Base-by-base conservation (phyloP, 768 basidiomycete species). In the Russula dissimulans region DNA sequence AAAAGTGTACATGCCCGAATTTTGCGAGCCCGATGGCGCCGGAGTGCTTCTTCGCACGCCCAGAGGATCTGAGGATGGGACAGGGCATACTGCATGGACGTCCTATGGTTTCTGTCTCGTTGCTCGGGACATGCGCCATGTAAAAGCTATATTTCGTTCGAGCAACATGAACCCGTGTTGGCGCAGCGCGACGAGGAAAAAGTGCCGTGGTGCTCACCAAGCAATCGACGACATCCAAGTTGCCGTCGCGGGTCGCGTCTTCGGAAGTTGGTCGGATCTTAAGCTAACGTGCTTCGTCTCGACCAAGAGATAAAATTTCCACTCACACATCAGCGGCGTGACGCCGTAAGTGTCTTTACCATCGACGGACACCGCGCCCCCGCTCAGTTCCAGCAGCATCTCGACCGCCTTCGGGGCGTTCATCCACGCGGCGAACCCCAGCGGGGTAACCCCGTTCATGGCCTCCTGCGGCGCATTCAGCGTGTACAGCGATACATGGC, bases 211-310 rank as follows among this genome's bases (percentile, higher is more conserved):
- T 22, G 71, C 84, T 50, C 71, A 88, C 88, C 72, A 91, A 73
- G 63, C 77, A 73, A 62, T 80, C 77, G 8, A 85, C 85, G n/a
- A 89, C 85, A 55, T 84, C 78, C 44, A 84, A 69, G 65, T 78
- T 80, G 48, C 85, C 82, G 70, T 91, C 89, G 59, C 89, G 83
- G 48, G 86, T 81, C 34, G 89, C 87, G 72, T 91, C 89, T 91
- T 69, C 58, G 63, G 48, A 42, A 46, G 38, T 56, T 41, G 54
- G 32, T 62, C 39, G 42, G 34, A 54, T 45, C 10, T 34, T 53
- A 26, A 59, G 57, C 48, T 14, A n/a, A 57, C 5, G 15, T 49
- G 5, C 34, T 36, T 36, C 10, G 31, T 17, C 42, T 52, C 22
- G 50, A 29, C 18, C 51, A 22, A 44, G 38, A 17, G 53, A 61